phyloP scores from a whole-genome alignment of 768 basidiomycete genomes.

The Asterophora lycoperdoides region DNA sequence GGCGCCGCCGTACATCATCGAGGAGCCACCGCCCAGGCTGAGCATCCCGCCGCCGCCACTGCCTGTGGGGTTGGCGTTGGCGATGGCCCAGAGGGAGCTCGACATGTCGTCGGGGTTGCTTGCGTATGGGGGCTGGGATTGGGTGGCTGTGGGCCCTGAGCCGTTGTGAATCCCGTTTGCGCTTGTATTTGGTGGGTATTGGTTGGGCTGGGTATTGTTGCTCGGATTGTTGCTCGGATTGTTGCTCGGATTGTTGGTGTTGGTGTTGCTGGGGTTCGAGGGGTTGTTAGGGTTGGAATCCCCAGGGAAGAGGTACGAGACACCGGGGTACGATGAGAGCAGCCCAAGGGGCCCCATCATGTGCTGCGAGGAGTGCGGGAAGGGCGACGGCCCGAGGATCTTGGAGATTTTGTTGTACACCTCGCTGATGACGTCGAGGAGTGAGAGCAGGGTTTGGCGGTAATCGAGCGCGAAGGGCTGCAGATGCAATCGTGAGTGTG shows the following conservation, averaged over 20 bases:
- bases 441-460: conserved; percentile 81
- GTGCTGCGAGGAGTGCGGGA: conserved; percentile 58
- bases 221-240: too few relatives aligned
- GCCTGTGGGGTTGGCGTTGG: conserved; percentile 35
- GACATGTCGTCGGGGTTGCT: conserved; percentile 30
- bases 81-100: conserved; percentile 71
- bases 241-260: not conserved
- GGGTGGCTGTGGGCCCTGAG: conserved; percentile 3
- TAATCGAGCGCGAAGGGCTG: conserved; percentile 91
- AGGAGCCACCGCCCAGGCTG: conserved; percentile 2
- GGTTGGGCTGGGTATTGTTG: conserved; percentile 35
- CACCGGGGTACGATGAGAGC: conserved; percentile 76
- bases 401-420: conserved; percentile 84
- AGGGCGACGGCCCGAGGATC: conserved; percentile 78
- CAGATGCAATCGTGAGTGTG: not conserved
- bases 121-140: conserved; percentile 8
- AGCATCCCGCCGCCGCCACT: conserved; percentile 15
- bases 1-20: conserved; percentile 26
- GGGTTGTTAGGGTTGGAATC: conserved; percentile 26
- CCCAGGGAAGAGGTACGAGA: conserved; percentile 69
- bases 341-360: conserved; percentile 77
- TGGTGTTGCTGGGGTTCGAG: not conserved
- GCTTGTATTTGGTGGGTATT: conserved; percentile 28
- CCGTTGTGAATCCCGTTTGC: not conserved
- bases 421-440: conserved; percentile 85